Base-by-base conservation (phyloP, 352 stramenopile genomes). In the Pythium insidiosum region DNA sequence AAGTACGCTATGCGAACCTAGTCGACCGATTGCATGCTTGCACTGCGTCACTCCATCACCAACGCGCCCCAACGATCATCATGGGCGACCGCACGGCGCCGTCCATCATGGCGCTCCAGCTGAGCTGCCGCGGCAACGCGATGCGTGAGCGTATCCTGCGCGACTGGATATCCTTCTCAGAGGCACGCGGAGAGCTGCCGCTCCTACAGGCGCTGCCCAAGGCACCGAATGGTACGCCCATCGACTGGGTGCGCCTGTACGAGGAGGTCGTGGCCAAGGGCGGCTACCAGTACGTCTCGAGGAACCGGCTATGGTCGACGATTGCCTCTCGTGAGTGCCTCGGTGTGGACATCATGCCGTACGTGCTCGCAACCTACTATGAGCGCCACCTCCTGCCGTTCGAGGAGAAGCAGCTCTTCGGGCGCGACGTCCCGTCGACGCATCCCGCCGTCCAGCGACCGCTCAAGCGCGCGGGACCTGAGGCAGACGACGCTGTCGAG, bases 171-270 rank as follows among this genome's bases (percentile, higher is more conserved):
- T 50, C 64, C 29, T 86, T 88, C 38, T 12, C 35, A 1, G 75
- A 88, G 47, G 16, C 55, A 11, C 73, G 75, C 1, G 60, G 59
- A 0, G 70, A 86, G 55, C 33, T 66, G 13, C 25, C 51, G 25
- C 41, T 63, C 29, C 60, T 88, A 15, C 73, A 79, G 29, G 43
- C 13, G 3, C 64, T 88, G 37, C 75, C 75, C 7, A 72, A 66
- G 53, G 72, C 63, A 24, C 70, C 68, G 1, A 61, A 73, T 9
- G 72, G 72, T 36, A 58, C 53, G 23, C 16, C 60, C 1, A 80
- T 91, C 51, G 75, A 88, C 59, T 86, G 77, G 68, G 57, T 91
- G 18, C 65, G 76, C 31, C 57, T 91, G 42, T 91, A 91, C 58
- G 79, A 91, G 46, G 79, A 88, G 43, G 75, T 91, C 26, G 79